phyloP scores from a whole-genome alignment of 2,329 filamentous ascomycete genomes.

The Colletotrichum nymphaeae region DNA sequence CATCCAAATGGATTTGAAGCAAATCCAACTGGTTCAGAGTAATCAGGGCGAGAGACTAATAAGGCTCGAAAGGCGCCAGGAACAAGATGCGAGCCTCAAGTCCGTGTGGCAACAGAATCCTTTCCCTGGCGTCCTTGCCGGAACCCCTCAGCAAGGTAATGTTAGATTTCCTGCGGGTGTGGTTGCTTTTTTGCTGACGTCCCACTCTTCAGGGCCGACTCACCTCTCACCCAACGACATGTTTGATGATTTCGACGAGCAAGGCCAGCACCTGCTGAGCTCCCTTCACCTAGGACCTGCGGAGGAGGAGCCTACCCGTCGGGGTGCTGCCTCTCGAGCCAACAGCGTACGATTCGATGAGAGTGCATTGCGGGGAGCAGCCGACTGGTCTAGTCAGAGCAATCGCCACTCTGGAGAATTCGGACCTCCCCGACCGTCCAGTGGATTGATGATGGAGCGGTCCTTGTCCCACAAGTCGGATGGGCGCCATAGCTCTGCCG shows the following conservation, averaged over 20 bases:
- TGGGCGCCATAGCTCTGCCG: conserved; percentile 92
- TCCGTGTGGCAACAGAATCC: conserved; percentile 94
- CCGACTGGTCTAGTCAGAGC: conserved; percentile 81
- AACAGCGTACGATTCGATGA: conserved; percentile 99
- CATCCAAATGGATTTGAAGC: conserved; percentile 78
- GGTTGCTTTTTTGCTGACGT: conserved; percentile 36
- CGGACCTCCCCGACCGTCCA: conserved; percentile 79
- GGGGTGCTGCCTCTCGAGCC: conserved; percentile 89
- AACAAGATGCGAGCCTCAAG: conserved; percentile 77
- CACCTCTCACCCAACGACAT: conserved; percentile 85
- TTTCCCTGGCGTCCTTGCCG: conserved; percentile 86
- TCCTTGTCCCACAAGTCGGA: conserved; percentile 96
- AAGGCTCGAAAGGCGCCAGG: conserved; percentile 74
- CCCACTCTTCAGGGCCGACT: conserved; percentile 72
- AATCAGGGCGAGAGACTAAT: conserved; percentile 72
- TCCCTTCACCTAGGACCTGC: conserved; percentile 83
- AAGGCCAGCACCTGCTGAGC: conserved; percentile 81
- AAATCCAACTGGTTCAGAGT: conserved; percentile 72
- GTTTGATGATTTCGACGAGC: conserved; percentile 91
- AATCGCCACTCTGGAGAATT: conserved; percentile 88
- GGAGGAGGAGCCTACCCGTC: conserved; percentile 86
- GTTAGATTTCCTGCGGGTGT: conserved; percentile 22
- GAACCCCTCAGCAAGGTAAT: conserved; percentile 88
- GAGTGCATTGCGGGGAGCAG: conserved; percentile 88
- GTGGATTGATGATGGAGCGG: conserved; percentile 90